Conservation (phyloP, 2,329 filamentous ascomycete genomes). For the Fusarium pilosicola region DNA sequence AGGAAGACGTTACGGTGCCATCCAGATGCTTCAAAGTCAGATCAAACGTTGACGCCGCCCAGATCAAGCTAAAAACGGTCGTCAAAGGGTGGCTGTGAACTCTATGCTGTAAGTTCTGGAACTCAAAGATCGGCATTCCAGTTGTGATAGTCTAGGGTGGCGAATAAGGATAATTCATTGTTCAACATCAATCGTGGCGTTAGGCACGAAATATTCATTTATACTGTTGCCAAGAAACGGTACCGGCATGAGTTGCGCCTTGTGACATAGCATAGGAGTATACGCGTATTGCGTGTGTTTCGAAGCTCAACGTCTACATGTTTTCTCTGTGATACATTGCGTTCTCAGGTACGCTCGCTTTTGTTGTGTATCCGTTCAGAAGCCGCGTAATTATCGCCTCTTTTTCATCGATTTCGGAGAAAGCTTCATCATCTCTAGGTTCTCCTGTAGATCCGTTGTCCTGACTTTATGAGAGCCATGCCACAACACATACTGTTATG, state of each 20-base stretch:
- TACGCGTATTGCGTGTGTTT: not conserved
- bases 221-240: not conserved
- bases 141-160: not conserved
- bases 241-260: not conserved
- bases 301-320: not conserved
- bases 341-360: not conserved
- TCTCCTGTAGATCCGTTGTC: not conserved
- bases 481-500: not conserved
- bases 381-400: not conserved
- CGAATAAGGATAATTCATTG: constrained; percentile 6
- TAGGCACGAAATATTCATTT: not conserved
- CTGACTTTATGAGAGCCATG: too few species aligned
- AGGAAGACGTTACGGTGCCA: not conserved
- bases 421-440: not conserved
- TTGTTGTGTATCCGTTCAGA: not conserved
- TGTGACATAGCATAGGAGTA: not conserved
- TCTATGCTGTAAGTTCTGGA: not conserved
- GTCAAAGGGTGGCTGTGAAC: constrained; percentile 4
- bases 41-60: not conserved
- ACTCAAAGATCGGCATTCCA: not conserved
- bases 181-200: constrained; percentile 5
- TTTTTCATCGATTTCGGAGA: not conserved
- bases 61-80: not conserved
- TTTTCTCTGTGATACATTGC: not conserved
- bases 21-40: not conserved